Conservation (phyloP, 371 early-diverging fungal species). For the Mortierella sp. region DNA sequence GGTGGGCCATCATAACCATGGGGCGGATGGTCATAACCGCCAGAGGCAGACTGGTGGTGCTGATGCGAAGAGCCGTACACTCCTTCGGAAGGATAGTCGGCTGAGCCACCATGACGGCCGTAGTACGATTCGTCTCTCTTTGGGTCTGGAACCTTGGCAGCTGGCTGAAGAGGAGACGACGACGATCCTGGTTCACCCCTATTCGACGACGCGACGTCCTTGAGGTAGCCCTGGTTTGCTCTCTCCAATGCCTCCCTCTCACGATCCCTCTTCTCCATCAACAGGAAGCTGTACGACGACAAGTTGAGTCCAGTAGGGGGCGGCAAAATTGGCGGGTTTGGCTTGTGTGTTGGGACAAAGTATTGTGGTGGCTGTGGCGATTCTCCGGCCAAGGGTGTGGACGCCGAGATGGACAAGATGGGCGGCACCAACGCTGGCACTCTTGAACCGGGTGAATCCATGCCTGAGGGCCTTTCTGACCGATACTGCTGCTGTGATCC, state of each 20-base stretch:
- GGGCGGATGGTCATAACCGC: conserved; percentile 16
- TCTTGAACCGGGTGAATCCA: neutral
- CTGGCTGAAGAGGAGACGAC: conserved; percentile 20
- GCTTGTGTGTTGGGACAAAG: conserved; percentile 42
- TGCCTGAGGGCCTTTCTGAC: conserved; percentile 4
- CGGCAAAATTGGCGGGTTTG: conserved; percentile 30
- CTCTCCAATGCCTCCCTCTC: conserved; percentile 55
- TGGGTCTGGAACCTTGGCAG: conserved; percentile 28
- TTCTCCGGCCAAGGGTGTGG: conserved; percentile 45
- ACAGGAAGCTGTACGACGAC: conserved; percentile 51
- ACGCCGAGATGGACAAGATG: conserved; percentile 43
- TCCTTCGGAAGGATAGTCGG: conserved; percentile 1
- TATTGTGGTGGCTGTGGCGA: conserved; percentile 43
- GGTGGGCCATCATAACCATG: conserved; percentile 24
- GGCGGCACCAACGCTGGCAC: conserved; percentile 31
- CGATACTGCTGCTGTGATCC: conserved; percentile 13
- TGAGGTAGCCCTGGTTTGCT: conserved; percentile 46
- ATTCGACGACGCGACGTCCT: conserved; percentile 21
- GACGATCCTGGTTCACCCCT: conserved; percentile 32
- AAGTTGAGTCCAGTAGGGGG: conserved; percentile 53
- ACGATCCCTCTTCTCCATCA: conserved; percentile 58
- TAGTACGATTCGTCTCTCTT: conserved; percentile 26
- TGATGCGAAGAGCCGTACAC: conserved; percentile 6
- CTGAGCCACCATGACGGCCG: neutral
- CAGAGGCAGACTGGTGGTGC: conserved; percentile 7